Base-by-base conservation (phyloP, 805 yeast species). In the Kodamaea kaohsiungensis region DNA sequence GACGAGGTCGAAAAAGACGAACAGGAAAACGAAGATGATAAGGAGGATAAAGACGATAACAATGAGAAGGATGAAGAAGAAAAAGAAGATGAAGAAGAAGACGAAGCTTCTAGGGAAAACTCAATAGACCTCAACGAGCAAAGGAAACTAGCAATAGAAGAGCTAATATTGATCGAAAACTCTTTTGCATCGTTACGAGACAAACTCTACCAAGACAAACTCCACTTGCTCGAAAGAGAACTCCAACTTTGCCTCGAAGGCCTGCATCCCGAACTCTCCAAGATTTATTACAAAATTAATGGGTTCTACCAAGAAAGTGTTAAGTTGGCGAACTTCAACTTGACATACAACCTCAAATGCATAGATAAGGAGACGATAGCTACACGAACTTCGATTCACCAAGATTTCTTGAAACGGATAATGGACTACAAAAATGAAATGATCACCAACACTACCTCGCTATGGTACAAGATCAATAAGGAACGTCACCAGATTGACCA, bases 381-480 rank as follows among this genome's bases (percentile, higher is more conserved):
- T 0, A 79, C 84, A 19, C 75, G 98, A 54, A 86, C 88, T 7
- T 82, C 86, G 56, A 81, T 89, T 35, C 97, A 93, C 68, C 98
- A 95, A 68, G 89, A 90, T 65, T 90, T 81, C 67, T 71, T 82
- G 67, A 88, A 88, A 62, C 79, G 82, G 54, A 75, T 83, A 37
- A 83, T 86, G 61, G 96, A 91, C 64, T 69, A 81, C 46, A 87
- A 91, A 57, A 79, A 80, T 51, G 75, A 79, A 22, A 78, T 90
- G 75, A 79, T 93, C 48, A 77, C 82, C 55, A 79, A 83, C 7
- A 88, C 96, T 3, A 92, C 98, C 5, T 82, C 87, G 42, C 80
- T 84, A 58, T 95, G 98, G 98, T 93, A 93, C 73, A 87, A 88
- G 60, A 88, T 92, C 64, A 92, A 91, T 70, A 84, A 87, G 63